A percentile compares a stretch with the other conserved stretches of the same genome.
Evolutionary conservation across 164 flowering plant genomes (phyloP).

Genomic region (Tinospora cordifolia): DNA sequence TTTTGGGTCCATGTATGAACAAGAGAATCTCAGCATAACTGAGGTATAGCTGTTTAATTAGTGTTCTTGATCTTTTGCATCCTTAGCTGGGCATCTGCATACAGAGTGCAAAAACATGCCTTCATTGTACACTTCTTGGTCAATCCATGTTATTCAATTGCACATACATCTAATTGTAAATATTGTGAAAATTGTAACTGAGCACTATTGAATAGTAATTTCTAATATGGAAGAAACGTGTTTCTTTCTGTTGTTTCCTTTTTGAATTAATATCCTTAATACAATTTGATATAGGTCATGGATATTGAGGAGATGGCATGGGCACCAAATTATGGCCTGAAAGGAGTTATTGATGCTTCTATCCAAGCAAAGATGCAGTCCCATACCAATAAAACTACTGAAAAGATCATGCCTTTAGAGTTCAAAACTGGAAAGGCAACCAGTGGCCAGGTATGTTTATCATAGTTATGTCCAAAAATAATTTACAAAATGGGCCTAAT

Average conservation of each 20-base stretch:
- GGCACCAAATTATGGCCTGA: slow-evolving; percentile 97
- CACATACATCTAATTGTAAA: not conserved
- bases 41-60: slow-evolving; percentile 46
- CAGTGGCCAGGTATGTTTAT: slow-evolving; percentile 75
- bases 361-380: slow-evolving; percentile 46
- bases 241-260: not conserved
- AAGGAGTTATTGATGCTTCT: slow-evolving; percentile 98
- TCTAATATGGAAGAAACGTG: not conserved
- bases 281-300: slow-evolving; percentile 43
- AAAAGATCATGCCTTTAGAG: slow-evolving; percentile 79
- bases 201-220: not conserved
- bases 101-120: not conserved
- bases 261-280: not conserved
- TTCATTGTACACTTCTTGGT: not conserved
- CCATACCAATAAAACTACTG: slow-evolving; percentile 26
- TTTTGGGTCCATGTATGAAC: slow-evolving; percentile 54
- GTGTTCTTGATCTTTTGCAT: not conserved
- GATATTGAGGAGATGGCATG: slow-evolving; percentile 99
- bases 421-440: slow-evolving; percentile 93
- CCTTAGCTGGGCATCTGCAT: not conserved
- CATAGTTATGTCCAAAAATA: not conserved
- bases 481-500: not conserved
- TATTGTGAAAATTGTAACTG: not conserved
- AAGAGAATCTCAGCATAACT: slow-evolving; percentile 39
- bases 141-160: not conserved